A percentile compares a stretch with the other conserved stretches of the same genome.
Conservation (phyloP, 2,329 filamentous ascomycete species). For the Phialocephala subalpina region DNA sequence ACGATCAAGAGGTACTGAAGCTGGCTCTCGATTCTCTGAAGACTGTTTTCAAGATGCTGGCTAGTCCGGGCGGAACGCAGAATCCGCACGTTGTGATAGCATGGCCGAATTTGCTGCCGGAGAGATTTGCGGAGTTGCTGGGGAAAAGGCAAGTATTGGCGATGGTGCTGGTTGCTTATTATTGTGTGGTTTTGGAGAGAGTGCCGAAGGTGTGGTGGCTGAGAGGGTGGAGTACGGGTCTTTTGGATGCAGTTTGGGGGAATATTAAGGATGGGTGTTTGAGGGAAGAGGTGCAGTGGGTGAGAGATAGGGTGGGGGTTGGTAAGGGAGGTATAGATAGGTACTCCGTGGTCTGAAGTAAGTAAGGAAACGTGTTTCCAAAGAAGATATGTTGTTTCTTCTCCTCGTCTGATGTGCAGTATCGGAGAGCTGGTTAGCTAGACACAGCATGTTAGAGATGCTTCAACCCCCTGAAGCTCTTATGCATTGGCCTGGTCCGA, state of each 20-base stretch:
- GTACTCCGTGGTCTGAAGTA: no score
- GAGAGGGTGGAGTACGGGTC: constrained; percentile 20
- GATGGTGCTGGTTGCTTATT: constrained; percentile 24
- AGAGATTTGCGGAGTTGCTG: constrained; percentile 23
- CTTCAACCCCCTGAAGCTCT: no score
- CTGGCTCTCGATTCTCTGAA: constrained; percentile 23
- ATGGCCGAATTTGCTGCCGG: constrained; percentile 20
- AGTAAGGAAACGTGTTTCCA: no score
- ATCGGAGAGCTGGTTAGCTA: no score
- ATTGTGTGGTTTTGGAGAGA: constrained; percentile 23
- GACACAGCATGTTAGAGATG: no score
- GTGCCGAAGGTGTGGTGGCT: constrained; percentile 27
- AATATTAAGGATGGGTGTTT: constrained; percentile 11
- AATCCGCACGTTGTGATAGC: constrained; percentile 21
- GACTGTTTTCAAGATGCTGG: constrained; percentile 14
- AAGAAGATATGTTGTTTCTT: no score
- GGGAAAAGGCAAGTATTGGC: constrained; percentile 20
- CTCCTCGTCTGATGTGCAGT: no score
- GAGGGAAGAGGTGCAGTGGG: constrained; percentile 19
- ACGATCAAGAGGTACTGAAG: constrained; percentile 14
- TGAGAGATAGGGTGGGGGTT: no score
- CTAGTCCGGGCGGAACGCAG: constrained; percentile 4
- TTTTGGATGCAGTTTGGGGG: constrained; percentile 19
- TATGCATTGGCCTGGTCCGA: no score
- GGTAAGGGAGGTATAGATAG: no score